Evolutionary conservation across 192 early-diverging fungal species (phyloP), one percentile per base, ranked within the genome.

Genomic region (Coemansia reversa): DNA sequence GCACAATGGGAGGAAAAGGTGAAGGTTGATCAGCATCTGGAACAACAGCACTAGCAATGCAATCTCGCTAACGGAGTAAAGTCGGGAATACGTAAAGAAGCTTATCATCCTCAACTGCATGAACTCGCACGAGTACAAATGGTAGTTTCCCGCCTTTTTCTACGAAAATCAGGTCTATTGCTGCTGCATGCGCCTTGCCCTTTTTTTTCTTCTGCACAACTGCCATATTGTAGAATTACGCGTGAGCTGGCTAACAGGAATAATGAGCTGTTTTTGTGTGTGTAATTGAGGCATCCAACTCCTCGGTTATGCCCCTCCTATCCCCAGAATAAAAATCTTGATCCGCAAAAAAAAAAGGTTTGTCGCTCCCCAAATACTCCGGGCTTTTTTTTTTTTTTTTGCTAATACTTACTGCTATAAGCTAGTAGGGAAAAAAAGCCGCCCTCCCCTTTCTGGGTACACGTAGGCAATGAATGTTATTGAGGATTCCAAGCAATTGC

Each of bases 61-160:
- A 56, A 56, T 32, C 14, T 45, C 39, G 39, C 39, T 45, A 45
- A 45, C 39, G 16, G 39, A 45, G 39, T 16, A 45, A 45, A 14
- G 39, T 14, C 39, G 39, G 9, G 39, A 16, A 45, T 5, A 14
- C 39, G 8, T 33, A 12, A 8, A 56, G 5, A n/a, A 30, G 19
- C 47, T 62, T 62, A 48, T 49, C 60, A 7, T 58, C 6, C 25
- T 52, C 60, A 62, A 50, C 60, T 50, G 29, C 60, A 62, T 50
- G 28, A 29, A 62, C 60, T 3, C 12, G 14, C 22, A 3, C 24
- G 27, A 27, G 27, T 45, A 45, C 39, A 45, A 45, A 16, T 45
- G 7, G 14, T 16, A 14, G 39, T 14, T 16, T 45, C 39, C 39
- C 39, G 14, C 12, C 3, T 27, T 45, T 45, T 14, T 12, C 9